Evolutionary conservation across 2,329 filamentous ascomycete species (phyloP), one percentile per base, ranked within the genome.

Genomic region (Allantophomopsis cytisporea): DNA sequence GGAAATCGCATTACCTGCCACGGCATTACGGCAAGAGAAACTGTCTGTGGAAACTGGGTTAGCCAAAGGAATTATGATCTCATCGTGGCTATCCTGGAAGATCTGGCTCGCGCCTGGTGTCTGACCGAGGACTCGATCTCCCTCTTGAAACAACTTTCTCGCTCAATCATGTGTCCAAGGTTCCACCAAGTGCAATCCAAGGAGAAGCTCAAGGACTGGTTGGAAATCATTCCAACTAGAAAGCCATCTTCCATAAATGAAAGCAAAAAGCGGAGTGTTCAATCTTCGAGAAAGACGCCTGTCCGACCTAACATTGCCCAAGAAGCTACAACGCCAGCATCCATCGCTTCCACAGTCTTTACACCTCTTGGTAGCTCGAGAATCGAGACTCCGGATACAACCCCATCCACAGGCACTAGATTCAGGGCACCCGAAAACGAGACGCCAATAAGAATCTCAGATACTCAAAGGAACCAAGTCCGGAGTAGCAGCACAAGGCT

Each of bases 271-370:
- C 23, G 11, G 23, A 28, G 23, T 28, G 23, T 28, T 28, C 5
- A 10, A 12, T 12, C 23, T 28, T 12, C 11, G 7, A 12, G 23
- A 28, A 6, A 3, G 5, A 28, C 23, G 8, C 23, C 23, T 28
- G 8, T 28, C 3, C 23, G 23, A 28, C 8, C 23, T 28, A 3
- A 28, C 8, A 28, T 3, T 28, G 5, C 3, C 4, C 7, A 28
- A 12, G 11, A 12, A 12, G 3, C 7, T 28, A 10, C 23, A 10
- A 28, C 23, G 7, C 23, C 23, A 28, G 23, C 59, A 42, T 69
- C 64, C 0, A 69, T 58, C 1, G 65, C 62, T 0, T 57, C 43
- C 23, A 69, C 68, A 0, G 65, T 68, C 34, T 67, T 63, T 38
- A 65, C 61, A 0, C 23, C 23, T 8, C 3, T 8, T 28, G 11